Base-by-base conservation (phyloP, 768 basidiomycete genomes). In the Pholiota microspora region DNA sequence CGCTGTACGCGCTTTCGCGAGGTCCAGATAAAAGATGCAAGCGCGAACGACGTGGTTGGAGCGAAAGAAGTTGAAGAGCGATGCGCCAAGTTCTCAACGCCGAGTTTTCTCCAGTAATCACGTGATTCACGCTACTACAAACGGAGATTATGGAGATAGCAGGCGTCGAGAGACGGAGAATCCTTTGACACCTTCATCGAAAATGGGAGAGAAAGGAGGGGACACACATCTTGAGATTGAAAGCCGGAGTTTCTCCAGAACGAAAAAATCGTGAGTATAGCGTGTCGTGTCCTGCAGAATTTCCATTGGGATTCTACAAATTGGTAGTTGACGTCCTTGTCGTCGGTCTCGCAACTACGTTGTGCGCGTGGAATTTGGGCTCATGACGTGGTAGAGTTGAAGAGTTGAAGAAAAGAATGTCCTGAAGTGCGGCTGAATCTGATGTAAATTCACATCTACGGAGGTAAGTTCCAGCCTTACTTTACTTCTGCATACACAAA, bases 81-180 rank as follows among this genome's bases (percentile, higher is more conserved):
- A 21, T 21, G 36, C 32, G 35, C 24, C 31, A n/a, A 18, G 32
- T 38, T 34, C 52, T 56, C 52, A 38, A 42, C 35, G 29, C 61
- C 61, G 58, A 59, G 31, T 27, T 53, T 59, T 59, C 56, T 48
- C 58, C 61, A 55, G 2, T 2, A 32, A 49, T 55, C 61, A 62
- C 61, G 61, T 62, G 57, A 54, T 49, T 32, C 24, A 24, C 21
- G 44, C 48, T 15, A 49, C 40, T 21, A 29, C 8, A 10, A 10
- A 59, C 61, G 58, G 58, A 62, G 58, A 59, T 59, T 57, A 59
- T 46, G 61, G 61, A 59, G 50, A 55, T 62, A 55, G 23, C 21
- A 51, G 38, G 28, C 25, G 23, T 15, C 36, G 44, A 31, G 25
- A 31, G 28, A 45, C 34, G 29, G 44, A 28, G 44, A 45, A 51